Evolutionary conservation across 192 early-diverging fungal genomes (phyloP), one percentile per base, ranked within the genome.

Genomic region (Obelidium mucronatum): DNA sequence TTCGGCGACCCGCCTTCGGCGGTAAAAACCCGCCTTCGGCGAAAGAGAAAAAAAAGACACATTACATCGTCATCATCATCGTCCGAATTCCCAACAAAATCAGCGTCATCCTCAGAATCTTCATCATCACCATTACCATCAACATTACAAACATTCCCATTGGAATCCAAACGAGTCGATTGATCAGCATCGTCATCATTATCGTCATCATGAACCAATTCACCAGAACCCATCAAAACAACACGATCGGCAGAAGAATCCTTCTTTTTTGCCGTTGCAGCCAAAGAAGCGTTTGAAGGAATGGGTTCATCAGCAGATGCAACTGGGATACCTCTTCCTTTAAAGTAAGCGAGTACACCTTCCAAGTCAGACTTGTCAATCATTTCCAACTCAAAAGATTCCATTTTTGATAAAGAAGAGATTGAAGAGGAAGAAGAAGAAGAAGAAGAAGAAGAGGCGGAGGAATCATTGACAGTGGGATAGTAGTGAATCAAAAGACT

Each of bases 291-390:
- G 44, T 48, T 1, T 58, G 17, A 11, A 48, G 44, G 44, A 48
- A 58, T 19, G 40, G 17, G 6, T 64, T 35, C 62, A 34, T 37
- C 22, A 13, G 62, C 62, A 34, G 26, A 19, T 5, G 62, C 34
- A 22, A 40, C 62, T 35, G 31, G 66, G 5, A 72, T 33, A 19
- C 69, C 69, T 5, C 53, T 15, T 11, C 69, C 55, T 58, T 72
- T 72, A 36, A 72, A 72, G 58, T 72, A 72, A 17, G 69, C 69
- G 24, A 72, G n/a, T 17, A 72, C 69, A 39, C 28, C 17, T 24
- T 72, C 69, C 22, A 54, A 37, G n/a, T 72, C 69, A 19, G 22
- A 24, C 35, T 59, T 42, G 54, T 72, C 69, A 55, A 72, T 36
- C 53, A 72, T 72, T 58, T 72, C 69, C 6, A 72, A 19, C 35